Evolutionary conservation across 306 rosid species (phyloP), one percentile per base, ranked within the genome.

Genomic region (Casuarina equisetifolia): DNA sequence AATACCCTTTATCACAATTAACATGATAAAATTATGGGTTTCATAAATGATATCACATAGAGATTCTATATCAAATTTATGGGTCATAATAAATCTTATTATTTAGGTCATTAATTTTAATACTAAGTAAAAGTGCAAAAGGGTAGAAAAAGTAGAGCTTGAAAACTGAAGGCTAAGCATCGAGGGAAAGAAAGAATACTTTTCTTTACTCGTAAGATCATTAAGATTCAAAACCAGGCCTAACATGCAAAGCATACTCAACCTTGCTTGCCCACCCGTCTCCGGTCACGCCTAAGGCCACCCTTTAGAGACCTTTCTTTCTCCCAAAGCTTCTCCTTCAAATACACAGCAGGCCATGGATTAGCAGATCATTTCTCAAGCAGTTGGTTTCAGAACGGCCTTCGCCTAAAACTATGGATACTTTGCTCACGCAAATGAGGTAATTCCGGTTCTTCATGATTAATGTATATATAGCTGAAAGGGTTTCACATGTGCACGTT

Each of bases 211-310:
- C 78, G 70, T 69, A 83, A 75, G 84, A 81, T 64, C 74, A 73
- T 64, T 53, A n/a, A 89, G 83, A 75, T 84, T 79, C 92, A 85
- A 84, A 8, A 85, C 76, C 88, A 73, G 63, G 35, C 75, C 43
- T 57, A 3, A 46, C 80, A 86, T 92, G 89, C 93, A 88, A 94
- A 86, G 96, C 76, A 86, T 86, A 77, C 79, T 38, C 40, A 57
- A 86, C 83, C 76, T 87, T 82, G 81, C 90, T 88, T 81, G 72
- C 69, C 76, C 52, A 66, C 55, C 46, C 67, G 44, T 85, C 83
- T 78, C 74, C 52, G 72, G 72, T 40, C 25, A 39, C 45, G n/a
- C 43, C 79, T 39, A 51, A 12, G 73, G 71, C 53, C 40, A 69
- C 80, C 76, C 70, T 78, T n/a, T 19, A 39, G 42, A 77, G 70